phyloP scores from a whole-genome alignment of 228 moss, liverwort and hornwort genomes.

The Sphagnum magellanicum region DNA sequence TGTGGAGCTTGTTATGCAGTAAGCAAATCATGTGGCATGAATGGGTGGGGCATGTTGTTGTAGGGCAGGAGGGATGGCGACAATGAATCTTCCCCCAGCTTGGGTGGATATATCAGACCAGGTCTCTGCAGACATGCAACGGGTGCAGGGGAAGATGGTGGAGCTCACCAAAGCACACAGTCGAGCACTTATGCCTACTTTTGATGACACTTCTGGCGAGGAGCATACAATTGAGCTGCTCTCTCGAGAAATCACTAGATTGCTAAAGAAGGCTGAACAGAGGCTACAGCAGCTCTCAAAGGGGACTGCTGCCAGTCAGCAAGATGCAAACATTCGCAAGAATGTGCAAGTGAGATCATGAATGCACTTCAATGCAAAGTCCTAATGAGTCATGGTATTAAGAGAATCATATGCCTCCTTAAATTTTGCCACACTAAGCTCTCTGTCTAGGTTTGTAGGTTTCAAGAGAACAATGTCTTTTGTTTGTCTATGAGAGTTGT shows the following conservation, averaged over 20 bases:
- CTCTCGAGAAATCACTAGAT: slow-evolving; percentile 65
- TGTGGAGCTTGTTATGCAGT: no score
- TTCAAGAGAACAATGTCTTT: no score
- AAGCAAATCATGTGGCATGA: background rate
- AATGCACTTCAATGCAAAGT: background rate
- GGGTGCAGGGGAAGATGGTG: slow-evolving; percentile 60
- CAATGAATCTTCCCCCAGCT: slow-evolving; percentile 80
- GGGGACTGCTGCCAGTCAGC: slow-evolving; percentile 57
- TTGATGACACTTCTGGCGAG: slow-evolving; percentile 70
- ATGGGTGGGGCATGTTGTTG: slow-evolving; percentile 31
- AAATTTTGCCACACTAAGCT: no score
- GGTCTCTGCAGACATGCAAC: slow-evolving; percentile 73
- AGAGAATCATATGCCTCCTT: no score
- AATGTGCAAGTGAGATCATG: slow-evolving; percentile 74
- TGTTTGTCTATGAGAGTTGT: no score
- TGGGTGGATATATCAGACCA: slow-evolving; percentile 93
- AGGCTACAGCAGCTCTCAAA: slow-evolving; percentile 74
- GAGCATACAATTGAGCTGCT: slow-evolving; percentile 71
- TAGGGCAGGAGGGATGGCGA: slow-evolving; percentile 72
- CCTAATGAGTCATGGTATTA: no score
- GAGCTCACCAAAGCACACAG: slow-evolving; percentile 80
- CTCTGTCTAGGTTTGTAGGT: no score
- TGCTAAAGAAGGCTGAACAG: slow-evolving; percentile 76
- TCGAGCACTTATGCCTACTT: slow-evolving; percentile 80
- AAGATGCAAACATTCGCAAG: slow-evolving; percentile 75